Percentiles rank a stretch among this genome's conserved stretches.
Conservation (phyloP, 495 filamentous ascomycete species). For the Ascodesmis nigricans region DNA sequence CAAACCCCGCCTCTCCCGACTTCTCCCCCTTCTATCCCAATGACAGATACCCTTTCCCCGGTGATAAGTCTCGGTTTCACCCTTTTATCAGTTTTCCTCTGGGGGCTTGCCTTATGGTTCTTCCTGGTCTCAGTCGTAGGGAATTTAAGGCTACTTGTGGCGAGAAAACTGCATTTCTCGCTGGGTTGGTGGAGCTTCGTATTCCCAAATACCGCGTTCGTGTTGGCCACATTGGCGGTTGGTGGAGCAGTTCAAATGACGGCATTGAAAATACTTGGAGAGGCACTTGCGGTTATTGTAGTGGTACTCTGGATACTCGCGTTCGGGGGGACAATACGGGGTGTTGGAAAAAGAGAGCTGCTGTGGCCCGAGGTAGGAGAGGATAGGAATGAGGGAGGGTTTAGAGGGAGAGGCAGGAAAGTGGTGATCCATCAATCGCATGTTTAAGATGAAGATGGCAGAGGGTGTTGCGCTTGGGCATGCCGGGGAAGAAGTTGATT, state of each 20-base stretch:
- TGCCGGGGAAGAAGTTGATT: too few species aligned
- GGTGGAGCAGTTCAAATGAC: not conserved
- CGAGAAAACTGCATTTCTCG: not conserved
- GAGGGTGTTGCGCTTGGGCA: too few species aligned
- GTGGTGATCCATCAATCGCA: too few species aligned
- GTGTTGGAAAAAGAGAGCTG: not conserved
- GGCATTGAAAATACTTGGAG: not conserved
- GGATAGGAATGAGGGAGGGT: not conserved
- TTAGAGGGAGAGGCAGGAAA: not conserved
- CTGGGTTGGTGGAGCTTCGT: slow-evolving; percentile 5
- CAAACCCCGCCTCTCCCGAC: too few species aligned
- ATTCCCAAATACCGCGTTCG: slow-evolving; percentile 4
- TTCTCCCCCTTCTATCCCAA: too few species aligned
- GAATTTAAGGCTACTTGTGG: not conserved
- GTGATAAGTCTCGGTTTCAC: too few species aligned
- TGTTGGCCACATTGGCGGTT: not conserved
- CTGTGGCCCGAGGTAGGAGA: not conserved
- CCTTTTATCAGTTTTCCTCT: too few species aligned
- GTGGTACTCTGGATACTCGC: not conserved
- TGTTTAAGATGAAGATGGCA: too few species aligned
- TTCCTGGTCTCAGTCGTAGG: not conserved
- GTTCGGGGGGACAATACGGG: not conserved
- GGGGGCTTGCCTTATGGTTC: slow-evolving; percentile 2
- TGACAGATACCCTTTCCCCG: too few species aligned
- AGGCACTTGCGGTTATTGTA: not conserved